Conservation (phyloP, 768 basidiomycete species). For the Naematelia aurantialba region DNA sequence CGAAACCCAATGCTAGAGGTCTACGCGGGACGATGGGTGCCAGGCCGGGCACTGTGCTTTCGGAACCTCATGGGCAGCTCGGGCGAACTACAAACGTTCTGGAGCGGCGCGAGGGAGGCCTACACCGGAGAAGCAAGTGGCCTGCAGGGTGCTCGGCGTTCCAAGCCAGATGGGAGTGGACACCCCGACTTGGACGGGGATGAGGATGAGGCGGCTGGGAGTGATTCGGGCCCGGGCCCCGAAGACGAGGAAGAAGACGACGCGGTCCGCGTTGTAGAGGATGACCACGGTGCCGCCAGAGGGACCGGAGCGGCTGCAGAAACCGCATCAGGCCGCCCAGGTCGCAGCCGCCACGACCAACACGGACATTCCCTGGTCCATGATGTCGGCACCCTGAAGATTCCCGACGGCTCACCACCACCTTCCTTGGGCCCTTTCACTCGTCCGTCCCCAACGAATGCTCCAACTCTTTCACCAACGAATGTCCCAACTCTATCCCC, state of each 20-base stretch:
- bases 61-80: slow-evolving; percentile 38
- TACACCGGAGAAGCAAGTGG: slow-evolving; percentile 1
- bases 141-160: too few relatives aligned
- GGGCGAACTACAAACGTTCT: background rate
- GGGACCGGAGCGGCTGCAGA: background rate
- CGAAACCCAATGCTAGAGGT: slow-evolving; percentile 40
- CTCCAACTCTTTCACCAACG: too few relatives aligned
- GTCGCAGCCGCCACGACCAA: background rate
- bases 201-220: slow-evolving; percentile 2
- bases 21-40: slow-evolving; percentile 50
- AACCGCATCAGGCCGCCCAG: background rate
- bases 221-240: background rate
- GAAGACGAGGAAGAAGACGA: slow-evolving; percentile 17
- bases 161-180: slow-evolving; percentile 6
- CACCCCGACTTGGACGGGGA: slow-evolving; percentile 13
- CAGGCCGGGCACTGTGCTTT: slow-evolving; percentile 44
- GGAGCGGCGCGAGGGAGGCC: slow-evolving; percentile 8
- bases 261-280: background rate
- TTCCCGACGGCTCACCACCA: too few relatives aligned
- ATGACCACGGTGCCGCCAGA: background rate
- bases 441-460: too few relatives aligned
- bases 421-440: too few relatives aligned
- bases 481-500: background rate
- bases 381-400: too few relatives aligned
- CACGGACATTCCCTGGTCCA: background rate